Evolutionary conservation across 1,284 basidiomycete genomes (phyloP).

Genomic region (Sanghuangporus sanghuang): DNA sequence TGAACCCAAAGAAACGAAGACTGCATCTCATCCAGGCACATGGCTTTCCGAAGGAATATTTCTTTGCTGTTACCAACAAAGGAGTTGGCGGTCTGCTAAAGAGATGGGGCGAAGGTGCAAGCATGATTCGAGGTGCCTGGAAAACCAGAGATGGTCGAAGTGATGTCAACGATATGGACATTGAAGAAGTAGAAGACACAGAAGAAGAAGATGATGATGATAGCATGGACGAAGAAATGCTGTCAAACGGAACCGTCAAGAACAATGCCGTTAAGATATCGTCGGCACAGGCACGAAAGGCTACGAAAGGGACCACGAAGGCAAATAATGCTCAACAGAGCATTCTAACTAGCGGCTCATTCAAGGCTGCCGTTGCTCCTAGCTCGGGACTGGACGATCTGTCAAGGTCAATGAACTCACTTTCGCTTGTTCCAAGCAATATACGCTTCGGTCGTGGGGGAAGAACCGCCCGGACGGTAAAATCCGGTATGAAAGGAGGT

Average conservation of each 20-base stretch:
- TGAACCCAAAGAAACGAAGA: slow-evolving; percentile 71
- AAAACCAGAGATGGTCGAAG: slow-evolving; percentile 37
- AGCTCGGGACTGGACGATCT: slow-evolving; percentile 40
- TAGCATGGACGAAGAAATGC: slow-evolving; percentile 25
- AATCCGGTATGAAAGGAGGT: not conserved
- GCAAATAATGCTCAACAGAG: not conserved
- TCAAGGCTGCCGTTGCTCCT: not conserved
- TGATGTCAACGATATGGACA: slow-evolving; percentile 23
- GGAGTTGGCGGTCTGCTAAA: slow-evolving; percentile 73
- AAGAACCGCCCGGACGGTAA: slow-evolving; percentile 22
- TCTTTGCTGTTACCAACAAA: slow-evolving; percentile 85
- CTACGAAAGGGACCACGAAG: not conserved
- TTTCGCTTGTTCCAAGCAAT: slow-evolving; percentile 63
- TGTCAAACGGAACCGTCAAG: slow-evolving; percentile 13
- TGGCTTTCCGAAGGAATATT: slow-evolving; percentile 80
- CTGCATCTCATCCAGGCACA: slow-evolving; percentile 81
- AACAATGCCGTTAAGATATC: not conserved
- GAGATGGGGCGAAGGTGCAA: slow-evolving; percentile 76
- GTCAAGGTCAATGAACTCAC: slow-evolving; percentile 45
- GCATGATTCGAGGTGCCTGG: slow-evolving; percentile 68
- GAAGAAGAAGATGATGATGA: slow-evolving; percentile 29
- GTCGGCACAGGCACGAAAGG: slow-evolving; percentile 10
- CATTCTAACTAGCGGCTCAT: not conserved
- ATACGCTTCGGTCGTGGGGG: slow-evolving; percentile 68
- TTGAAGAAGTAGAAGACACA: slow-evolving; percentile 23